Evolutionary conservation across 345 rosid genomes (phyloP), one percentile per base, ranked within the genome.

Genomic region (Brassica nigra): DNA sequence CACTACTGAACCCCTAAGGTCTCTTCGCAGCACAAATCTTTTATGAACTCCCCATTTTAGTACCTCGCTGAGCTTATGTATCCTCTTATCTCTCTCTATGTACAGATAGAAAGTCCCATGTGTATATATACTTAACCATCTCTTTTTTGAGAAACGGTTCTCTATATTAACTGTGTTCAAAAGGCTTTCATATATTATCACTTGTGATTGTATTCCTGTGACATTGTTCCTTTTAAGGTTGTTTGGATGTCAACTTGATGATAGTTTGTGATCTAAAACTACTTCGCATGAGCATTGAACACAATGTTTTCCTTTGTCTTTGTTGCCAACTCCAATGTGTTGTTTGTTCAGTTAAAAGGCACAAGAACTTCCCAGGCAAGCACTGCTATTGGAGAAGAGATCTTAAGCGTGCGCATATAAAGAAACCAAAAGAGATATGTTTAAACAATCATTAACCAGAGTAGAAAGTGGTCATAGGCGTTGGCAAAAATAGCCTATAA

Each of bases 361-460:
- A 93, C 93, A 80, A 93, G 86, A 75, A 90, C 80, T 16, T 90
- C 82, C 95, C 93, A 93, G 2, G 97, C 97, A 71, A 93, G 82
- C 58, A 87, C 42, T 58, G 97, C 86, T 73, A 93, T 81, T 14
- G 98, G 98, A 77, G 87, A 73, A 83, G 91, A 95, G 74, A 95
- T 90, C 89, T 95, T 95, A 68, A 95, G 89, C 67, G 97, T 93
- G 88, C 86, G 66, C 42, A 9, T 39, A 39, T 39, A 9, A 62
- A 34, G 2, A 65, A 62, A 37, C 39, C 68, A 54, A n/a, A 29
- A 44, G 62, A 54, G 36, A 49, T 49, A 4, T 14, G 57, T 49
- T 49, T 15, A 4, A 57, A 15, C 7, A 52, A 63, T 16, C 61
- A 49, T 31, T 31, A 31, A 31, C 34, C 34, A 31, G 34, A 31